A percentile compares a stretch with the other conserved stretches of the same genome.
phyloP scores from a whole-genome alignment of 2,329 filamentous ascomycete genomes.

The Aspergillus cejpii region DNA sequence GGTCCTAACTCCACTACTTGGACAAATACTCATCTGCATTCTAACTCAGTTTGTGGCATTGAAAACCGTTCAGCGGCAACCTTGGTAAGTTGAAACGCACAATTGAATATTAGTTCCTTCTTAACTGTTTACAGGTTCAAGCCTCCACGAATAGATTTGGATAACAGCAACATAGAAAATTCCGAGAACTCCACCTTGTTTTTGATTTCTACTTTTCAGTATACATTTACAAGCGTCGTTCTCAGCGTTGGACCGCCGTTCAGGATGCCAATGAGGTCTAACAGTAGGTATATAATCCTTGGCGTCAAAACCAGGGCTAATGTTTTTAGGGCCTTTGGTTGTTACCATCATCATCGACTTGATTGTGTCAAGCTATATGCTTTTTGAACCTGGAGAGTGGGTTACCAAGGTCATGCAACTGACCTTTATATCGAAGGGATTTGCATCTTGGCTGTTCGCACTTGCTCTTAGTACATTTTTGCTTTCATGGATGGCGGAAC shows the following conservation, averaged over 20 bases:
- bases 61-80: conserved; percentile 65
- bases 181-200: conserved; percentile 92
- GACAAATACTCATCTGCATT: conserved; percentile 78
- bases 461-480: conserved; percentile 64
- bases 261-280: conserved; percentile 69
- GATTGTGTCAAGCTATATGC: conserved; percentile 68
- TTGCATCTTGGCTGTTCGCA: conserved; percentile 64
- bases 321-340: conserved; percentile 66
- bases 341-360: conserved; percentile 65
- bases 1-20: conserved; percentile 79
- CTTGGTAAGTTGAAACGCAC: conserved; percentile 54
- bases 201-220: conserved; percentile 86
- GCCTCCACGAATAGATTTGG: conserved; percentile 66
- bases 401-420: conserved; percentile 74
- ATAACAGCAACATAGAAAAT: conserved; percentile 81
- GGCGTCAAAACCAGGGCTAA: conserved; percentile 5
- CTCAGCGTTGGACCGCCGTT: conserved; percentile 89
- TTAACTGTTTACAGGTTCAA: conserved; percentile 55
- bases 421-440: conserved; percentile 65
- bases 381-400: conserved; percentile 65
- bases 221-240: conserved; percentile 82
- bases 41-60: conserved; percentile 69
- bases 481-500: conserved; percentile 65
- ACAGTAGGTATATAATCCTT: conserved; percentile 53
- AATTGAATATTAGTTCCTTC: neutral